Conservation (phyloP, 2,329 filamentous ascomycete genomes). For the Colletotrichum filicis region DNA sequence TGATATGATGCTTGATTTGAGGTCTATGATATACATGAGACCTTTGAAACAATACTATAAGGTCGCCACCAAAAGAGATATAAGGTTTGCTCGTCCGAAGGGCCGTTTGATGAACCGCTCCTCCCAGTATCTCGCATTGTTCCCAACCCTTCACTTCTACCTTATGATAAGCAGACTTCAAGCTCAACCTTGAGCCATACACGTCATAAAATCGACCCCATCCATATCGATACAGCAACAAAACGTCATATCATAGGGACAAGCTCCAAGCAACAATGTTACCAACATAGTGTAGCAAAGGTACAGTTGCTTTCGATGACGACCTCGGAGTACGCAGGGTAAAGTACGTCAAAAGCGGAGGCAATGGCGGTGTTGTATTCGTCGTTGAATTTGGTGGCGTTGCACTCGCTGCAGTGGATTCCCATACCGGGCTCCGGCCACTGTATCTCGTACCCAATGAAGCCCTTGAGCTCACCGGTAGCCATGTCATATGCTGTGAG, state of each 20-base stretch:
- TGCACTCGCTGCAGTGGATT: conserved; percentile 31
- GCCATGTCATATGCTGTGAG: conserved; percentile 25
- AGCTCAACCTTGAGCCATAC: neutral
- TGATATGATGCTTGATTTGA: neutral
- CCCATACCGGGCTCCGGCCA: conserved; percentile 12
- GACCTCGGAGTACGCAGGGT: conserved; percentile 30
- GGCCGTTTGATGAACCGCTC: neutral
- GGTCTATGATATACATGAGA: neutral
- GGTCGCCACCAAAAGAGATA: neutral
- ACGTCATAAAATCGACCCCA: neutral
- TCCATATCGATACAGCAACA: neutral
- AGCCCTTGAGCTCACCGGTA: conserved; percentile 23
- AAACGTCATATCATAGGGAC: neutral
- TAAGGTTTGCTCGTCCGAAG: neutral
- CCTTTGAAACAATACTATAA: neutral
- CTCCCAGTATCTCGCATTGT: neutral
- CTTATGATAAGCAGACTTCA: too few species aligned
- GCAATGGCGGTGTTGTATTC: conserved; percentile 29
- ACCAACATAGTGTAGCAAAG: conserved; percentile 23
- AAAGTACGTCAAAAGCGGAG: conserved; percentile 29
- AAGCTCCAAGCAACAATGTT: neutral
- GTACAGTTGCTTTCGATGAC: conserved; percentile 33
- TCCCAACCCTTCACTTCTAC: neutral
- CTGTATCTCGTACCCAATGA: conserved; percentile 29
- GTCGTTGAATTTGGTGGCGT: conserved; percentile 26